Percentiles rank a stretch among this genome's conserved stretches.
These are phyloP conservation scores for Lentinus brumalis DNA, from an alignment of 768 basidiomycete species.

Conservation along the genomic window DNA sequence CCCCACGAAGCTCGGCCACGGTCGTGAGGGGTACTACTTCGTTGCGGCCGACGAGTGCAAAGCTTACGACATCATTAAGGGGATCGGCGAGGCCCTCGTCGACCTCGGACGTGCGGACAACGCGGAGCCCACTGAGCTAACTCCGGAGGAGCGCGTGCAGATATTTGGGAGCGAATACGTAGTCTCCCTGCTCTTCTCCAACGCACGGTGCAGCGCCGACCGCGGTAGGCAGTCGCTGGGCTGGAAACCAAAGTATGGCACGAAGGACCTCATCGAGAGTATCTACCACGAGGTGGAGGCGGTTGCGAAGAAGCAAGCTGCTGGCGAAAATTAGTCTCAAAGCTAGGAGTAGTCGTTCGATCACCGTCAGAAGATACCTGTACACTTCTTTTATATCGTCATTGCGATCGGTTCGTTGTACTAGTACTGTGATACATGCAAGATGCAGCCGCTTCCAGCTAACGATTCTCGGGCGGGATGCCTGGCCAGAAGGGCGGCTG, in stretches of 20 bases:
- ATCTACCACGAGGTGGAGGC: slow-evolving; percentile 26
- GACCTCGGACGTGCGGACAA: slow-evolving; percentile 28
- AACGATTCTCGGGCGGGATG: no score
- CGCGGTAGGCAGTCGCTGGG: slow-evolving; percentile 38
- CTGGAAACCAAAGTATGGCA: slow-evolving; percentile 47
- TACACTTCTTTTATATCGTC: no score
- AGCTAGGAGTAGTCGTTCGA: no score
- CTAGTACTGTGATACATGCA: neutral
- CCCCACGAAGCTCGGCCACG: slow-evolving; percentile 26
- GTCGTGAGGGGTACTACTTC: slow-evolving; percentile 38
- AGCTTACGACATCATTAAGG: slow-evolving; percentile 32
- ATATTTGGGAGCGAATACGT: slow-evolving; percentile 8
- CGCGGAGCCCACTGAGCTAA: slow-evolving; percentile 43
- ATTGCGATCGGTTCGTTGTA: no score
- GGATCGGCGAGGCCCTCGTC: slow-evolving; percentile 36
- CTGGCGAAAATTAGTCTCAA: no score
- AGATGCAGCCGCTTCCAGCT: neutral
- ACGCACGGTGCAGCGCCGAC: neutral
- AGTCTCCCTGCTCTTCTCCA: neutral
- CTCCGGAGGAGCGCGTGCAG: slow-evolving; percentile 42
- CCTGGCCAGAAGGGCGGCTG: no score
- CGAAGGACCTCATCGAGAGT: slow-evolving; percentile 43
- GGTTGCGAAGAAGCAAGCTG: neutral
- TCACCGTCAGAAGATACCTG: no score
- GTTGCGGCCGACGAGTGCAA: slow-evolving; percentile 29